Conservation (phyloP, 768 basidiomycete species). For the Tephrocybe sp. region DNA sequence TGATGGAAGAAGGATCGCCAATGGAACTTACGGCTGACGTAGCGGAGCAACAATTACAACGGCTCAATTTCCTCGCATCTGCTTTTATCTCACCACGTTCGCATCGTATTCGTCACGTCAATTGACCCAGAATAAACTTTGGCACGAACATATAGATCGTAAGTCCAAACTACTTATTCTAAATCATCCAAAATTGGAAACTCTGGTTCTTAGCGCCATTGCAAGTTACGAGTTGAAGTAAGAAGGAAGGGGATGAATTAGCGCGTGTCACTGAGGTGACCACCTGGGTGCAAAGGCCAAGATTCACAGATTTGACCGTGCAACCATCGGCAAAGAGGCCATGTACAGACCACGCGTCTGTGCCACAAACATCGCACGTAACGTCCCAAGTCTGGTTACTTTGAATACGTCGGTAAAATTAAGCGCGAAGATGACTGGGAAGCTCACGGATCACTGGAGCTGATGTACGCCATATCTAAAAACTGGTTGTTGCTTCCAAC, state of each 20-base stretch:
- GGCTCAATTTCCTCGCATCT: too few species aligned
- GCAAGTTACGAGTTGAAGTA: conserved; percentile 6
- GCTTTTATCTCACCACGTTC: too few species aligned
- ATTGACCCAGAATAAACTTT: too few species aligned
- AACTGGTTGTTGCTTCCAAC: conserved; percentile 5
- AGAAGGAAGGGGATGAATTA: conserved; percentile 8
- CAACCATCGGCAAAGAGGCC: conserved; percentile 10
- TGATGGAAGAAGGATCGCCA: too few species aligned
- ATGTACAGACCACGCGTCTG: conserved; percentile 9
- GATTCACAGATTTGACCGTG: conserved; percentile 7
- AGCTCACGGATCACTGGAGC: conserved; percentile 8
- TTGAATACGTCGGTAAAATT: background rate
- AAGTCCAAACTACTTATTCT: background rate
- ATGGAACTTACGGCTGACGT: too few species aligned
- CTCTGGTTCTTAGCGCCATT: conserved; percentile 6
- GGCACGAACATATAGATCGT: background rate
- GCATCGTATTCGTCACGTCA: too few species aligned
- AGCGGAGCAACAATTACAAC: too few species aligned
- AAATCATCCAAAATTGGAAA: conserved; percentile 14
- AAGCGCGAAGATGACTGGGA: background rate
- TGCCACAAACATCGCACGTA: conserved; percentile 10
- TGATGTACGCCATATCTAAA: conserved; percentile 1
- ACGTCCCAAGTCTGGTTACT: conserved; percentile 14
- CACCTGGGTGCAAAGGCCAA: conserved; percentile 11
- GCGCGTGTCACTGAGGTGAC: conserved; percentile 6